Evolutionary conservation across 1,284 basidiomycete species (phyloP).

Genomic region (Ganoderma lucidum): DNA sequence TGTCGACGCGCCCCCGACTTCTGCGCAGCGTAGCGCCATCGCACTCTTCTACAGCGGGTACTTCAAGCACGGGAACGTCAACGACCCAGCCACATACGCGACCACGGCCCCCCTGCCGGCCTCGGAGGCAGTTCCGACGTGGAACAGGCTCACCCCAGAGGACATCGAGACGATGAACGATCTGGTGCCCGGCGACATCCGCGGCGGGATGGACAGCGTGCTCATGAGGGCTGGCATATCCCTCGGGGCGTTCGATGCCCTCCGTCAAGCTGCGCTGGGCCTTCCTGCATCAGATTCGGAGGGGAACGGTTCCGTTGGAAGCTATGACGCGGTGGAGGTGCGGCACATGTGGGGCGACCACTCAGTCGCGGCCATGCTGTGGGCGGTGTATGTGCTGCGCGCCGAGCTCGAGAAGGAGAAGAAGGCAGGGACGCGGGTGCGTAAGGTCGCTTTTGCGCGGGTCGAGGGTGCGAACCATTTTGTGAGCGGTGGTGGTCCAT

Average conservation of each 20-base stretch:
- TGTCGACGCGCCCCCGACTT: not conserved
- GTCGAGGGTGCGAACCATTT: slow-evolving; percentile 12
- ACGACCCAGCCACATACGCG: not conserved
- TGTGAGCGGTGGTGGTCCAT: not conserved
- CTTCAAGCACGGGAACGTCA: slow-evolving; percentile 11
- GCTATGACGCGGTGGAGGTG: slow-evolving; percentile 19
- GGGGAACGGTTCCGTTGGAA: not conserved
- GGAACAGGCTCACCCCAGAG: not conserved
- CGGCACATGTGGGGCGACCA: slow-evolving; percentile 24
- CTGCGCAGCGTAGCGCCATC: not conserved
- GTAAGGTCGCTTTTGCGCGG: slow-evolving; percentile 1
- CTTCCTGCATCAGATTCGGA: not conserved
- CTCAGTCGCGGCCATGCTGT: slow-evolving; percentile 9
- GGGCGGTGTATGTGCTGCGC: not conserved
- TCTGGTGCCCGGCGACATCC: not conserved
- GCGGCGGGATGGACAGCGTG: not conserved
- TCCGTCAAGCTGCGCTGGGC: not conserved
- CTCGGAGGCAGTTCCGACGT: slow-evolving; percentile 15
- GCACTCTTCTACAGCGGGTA: slow-evolving; percentile 11
- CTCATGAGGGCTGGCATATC: not conserved
- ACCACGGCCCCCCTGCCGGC: not conserved
- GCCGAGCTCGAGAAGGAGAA: not conserved
- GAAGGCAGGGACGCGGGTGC: not conserved
- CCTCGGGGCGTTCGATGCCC: not conserved
- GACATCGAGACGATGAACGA: not conserved